Percentiles rank a stretch among this genome's conserved stretches.
These are phyloP conservation scores for Pleurotus eryngii DNA, from an alignment of 768 basidiomycete genomes.

Conservation along the genomic window DNA sequence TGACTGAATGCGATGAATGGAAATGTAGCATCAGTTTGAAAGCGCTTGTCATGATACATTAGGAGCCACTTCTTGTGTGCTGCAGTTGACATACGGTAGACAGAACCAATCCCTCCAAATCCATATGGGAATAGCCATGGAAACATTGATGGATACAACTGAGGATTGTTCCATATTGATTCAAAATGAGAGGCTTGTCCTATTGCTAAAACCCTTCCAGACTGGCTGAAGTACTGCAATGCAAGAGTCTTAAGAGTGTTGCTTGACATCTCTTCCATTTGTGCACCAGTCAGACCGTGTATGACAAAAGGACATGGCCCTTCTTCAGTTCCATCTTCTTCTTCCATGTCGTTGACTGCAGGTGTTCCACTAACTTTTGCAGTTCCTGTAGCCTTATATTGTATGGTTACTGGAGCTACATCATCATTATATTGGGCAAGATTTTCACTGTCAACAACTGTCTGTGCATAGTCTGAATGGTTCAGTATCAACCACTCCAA, in stretches of 20 bases:
- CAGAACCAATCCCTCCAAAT: conserved; percentile 22
- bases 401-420: conserved; percentile 12
- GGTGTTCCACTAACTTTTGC: conserved; percentile 8
- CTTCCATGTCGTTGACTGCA: conserved; percentile 15
- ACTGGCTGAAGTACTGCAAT: conserved; percentile 13
- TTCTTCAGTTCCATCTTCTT: conserved; percentile 18
- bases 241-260: conserved; percentile 13
- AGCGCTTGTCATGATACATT: conserved; percentile 28
- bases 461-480: conserved; percentile 21
- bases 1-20: conserved; percentile 26
- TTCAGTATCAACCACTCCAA: conserved; percentile 26
- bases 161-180: conserved; percentile 22
- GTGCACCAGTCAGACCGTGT: conserved; percentile 20
- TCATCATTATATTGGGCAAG: conserved; percentile 11
- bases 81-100: conserved; percentile 9
- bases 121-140: conserved; percentile 41
- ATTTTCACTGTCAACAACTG: conserved; percentile 17
- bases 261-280: conserved; percentile 11
- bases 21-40: conserved; percentile 24
- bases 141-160: conserved; percentile 28
- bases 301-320: conserved; percentile 25
- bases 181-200: conserved; percentile 16
- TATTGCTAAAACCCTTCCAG: conserved; percentile 17
- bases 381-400: conserved; percentile 6
- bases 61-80: conserved; percentile 25